Evolutionary conservation across 257 asterid species (phyloP), one percentile per base, ranked within the genome.

Genomic region (Petunia axillaris): DNA sequence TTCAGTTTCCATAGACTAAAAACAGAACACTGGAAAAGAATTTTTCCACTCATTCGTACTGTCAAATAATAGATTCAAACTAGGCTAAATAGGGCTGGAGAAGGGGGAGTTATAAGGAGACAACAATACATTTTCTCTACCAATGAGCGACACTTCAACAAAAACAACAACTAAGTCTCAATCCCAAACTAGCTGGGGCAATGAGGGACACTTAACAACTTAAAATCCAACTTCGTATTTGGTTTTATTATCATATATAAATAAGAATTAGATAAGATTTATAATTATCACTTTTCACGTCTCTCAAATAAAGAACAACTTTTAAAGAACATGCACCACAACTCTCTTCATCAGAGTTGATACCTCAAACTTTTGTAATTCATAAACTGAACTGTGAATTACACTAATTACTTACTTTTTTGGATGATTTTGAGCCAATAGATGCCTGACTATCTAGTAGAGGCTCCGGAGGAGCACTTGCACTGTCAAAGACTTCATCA

Each of bases 401-500:
- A 37, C 78, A 54, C 39, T 25, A 38, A 54, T 52, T 54, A 58
- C 81, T 25, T 79, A 66, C 57, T 52, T 54, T 52, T 46, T 48
- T 60, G 71, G 84, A 67, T 25, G 87, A 62, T 71, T 77, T 81
- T 1, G 58, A 57, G 6, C 55, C 83, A 80, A 60, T 35, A 25
- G 80, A 57, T 83, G 78, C 50, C 79, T 68, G 66, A 11, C 36
- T 35, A 68, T 80, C 5, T 52, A 77, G 39, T 59, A 78, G 81
- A 75, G 80, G 63, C 11, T 76, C 79, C 40, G 43, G 82, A 6
- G 89, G 55, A 76, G 82, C 78, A 79, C 54, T 82, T 68, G 64
- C 77, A 67, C 78, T 76, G 62, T 57, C 75, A 52, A 79, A 60
- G 39, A 60, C 83, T 79, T 78, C 79, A 81, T 84, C 84, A 54